Percentiles rank a stretch among this genome's conserved stretches.
Conservation (phyloP, 306 rosid genomes). For the Cucumis sativus region Cucumber_9930_V3 NC_026660.2:25853001-25853500, state of each 20-base stretch:
- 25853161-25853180: neutral
- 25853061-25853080: neutral
- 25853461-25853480: neutral
- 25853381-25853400: too few relatives aligned
- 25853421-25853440: neutral
- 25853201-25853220: neutral
- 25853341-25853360: neutral
- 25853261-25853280: neutral
- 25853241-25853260: neutral
- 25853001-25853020: neutral
- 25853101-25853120: neutral
- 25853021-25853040: neutral
- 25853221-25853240: slow-evolving; percentile 4
- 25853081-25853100: neutral
- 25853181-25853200: slow-evolving; percentile 1
- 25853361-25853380: neutral
- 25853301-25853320: neutral
- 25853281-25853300: neutral
- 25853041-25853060: neutral
- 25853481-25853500: neutral
- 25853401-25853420: too few relatives aligned
- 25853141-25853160: neutral
- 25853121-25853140: slow-evolving; percentile 1
- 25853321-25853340: too few relatives aligned
- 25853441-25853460: neutral